Evolutionary conservation across 2,329 filamentous ascomycete species (phyloP).

Genomic region (Fusarium tanahbumbuense): DNA sequence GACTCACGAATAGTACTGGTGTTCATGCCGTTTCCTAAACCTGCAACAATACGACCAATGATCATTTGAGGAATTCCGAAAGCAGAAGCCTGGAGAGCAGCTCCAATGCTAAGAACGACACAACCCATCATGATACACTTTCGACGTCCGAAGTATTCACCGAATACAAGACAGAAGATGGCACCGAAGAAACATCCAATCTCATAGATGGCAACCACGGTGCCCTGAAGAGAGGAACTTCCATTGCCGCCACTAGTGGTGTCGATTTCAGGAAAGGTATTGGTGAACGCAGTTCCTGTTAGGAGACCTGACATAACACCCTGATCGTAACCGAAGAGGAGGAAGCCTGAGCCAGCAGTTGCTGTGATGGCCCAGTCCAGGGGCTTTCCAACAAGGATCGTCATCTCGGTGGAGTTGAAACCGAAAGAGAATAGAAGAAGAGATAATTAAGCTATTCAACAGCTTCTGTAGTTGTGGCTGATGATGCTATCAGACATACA

Average conservation of each 20-base stretch:
- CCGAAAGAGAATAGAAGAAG: neutral
- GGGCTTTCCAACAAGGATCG: slow-evolving; percentile 48
- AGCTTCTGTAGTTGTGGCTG: neutral
- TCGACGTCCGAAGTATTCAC: slow-evolving; percentile 58
- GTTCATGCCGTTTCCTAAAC: slow-evolving; percentile 60
- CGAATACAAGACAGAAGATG: slow-evolving; percentile 54
- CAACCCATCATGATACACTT: slow-evolving; percentile 56
- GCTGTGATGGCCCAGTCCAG: slow-evolving; percentile 55
- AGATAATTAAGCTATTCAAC: slow-evolving; percentile 24
- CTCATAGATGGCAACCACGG: slow-evolving; percentile 60
- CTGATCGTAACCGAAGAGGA: slow-evolving; percentile 52
- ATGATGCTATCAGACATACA: neutral
- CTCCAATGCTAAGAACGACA: slow-evolving; percentile 56
- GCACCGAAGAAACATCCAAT: slow-evolving; percentile 62
- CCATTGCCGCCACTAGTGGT: slow-evolving; percentile 53
- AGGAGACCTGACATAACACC: slow-evolving; percentile 51
- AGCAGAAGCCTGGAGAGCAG: slow-evolving; percentile 55
- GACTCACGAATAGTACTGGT: slow-evolving; percentile 58
- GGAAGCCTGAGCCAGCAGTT: slow-evolving; percentile 52
- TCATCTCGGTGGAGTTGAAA: slow-evolving; percentile 17
- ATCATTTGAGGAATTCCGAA: slow-evolving; percentile 57
- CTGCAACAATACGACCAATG: slow-evolving; percentile 58
- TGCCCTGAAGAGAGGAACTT: slow-evolving; percentile 58
- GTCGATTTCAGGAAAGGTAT: slow-evolving; percentile 51
- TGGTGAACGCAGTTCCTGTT: slow-evolving; percentile 50